Base-by-base conservation (phyloP, 139 green algal genomes). In the Medakamo hakoo region DNA sequence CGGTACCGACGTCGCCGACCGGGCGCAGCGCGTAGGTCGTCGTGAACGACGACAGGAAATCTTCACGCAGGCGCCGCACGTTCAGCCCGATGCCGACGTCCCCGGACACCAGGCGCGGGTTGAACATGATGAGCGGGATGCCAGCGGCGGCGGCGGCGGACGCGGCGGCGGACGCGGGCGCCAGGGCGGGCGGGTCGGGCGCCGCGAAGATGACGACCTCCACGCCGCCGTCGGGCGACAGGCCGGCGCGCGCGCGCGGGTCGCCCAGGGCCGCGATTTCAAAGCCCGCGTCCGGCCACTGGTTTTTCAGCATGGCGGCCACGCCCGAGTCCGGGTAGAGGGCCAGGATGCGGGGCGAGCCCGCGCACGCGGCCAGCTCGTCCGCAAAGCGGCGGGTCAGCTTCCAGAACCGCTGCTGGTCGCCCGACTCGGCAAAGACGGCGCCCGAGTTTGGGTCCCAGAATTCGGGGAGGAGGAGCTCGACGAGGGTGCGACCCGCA, bases 81-180 rank as follows among this genome's bases (percentile, higher is more conserved):
- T 90, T 96, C 49, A 98, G 71, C 4, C 92, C 92, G 27, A 98
- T 74, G 3, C 92, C 92, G 32, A 95, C 88, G 57, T 98, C 92
- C 18, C 88, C 90, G 71, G 82, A 91, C 59, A 75, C 76, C 60
- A 97, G 72, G 3, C 89, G 77, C 23, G 89, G 86, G 76, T 97
- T 97, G 69, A 94, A 94, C 57, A 97, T 76, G 59, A 97, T 77
- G 1, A 97, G 28, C 2, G 78, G 27, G 56, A 77, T 65, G 2
- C 49, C 64, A 27, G 67, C 27, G 20, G 26, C 58, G 3, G 60
- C 25, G 4, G 23, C 29, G 70, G 59, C 21, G 19, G 29, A 20
- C 59, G 49, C 28, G 26, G 48, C 58, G 68, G 49, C 32, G 4
- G 20, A 19, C 59, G 27, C 40, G 21, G 30, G 23, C 27, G 52